Percentiles rank a stretch among this genome's conserved stretches.
These are phyloP conservation scores for Clarireedia homoeocarpa DNA, from an alignment of 2,329 filamentous ascomycete species.

Conservation along the genomic window DNA sequence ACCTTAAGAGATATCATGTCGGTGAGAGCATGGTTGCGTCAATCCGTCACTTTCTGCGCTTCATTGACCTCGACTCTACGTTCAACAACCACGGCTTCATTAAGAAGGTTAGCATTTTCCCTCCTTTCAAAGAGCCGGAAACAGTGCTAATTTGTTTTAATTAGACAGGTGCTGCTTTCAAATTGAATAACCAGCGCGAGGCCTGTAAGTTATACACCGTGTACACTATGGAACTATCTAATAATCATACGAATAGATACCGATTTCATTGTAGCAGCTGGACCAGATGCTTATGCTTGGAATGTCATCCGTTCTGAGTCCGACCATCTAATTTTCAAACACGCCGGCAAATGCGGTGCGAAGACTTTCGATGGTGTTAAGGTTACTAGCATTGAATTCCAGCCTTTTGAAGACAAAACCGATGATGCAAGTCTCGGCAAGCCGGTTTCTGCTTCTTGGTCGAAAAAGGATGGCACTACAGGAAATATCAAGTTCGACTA, in stretches of 20 bases:
- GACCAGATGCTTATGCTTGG: background rate
- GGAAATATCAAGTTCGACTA: conserved; percentile 40
- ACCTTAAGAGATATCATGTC: conserved; percentile 29
- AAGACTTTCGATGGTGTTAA: conserved; percentile 35
- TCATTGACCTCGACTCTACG: conserved; percentile 35
- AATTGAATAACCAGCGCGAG: background rate
- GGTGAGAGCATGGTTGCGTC: conserved; percentile 33
- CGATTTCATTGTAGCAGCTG: background rate
- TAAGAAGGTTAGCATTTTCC: conserved; percentile 29
- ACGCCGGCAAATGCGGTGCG: conserved; percentile 35
- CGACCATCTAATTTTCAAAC: conserved; percentile 37
- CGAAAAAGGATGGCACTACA: conserved; percentile 28
- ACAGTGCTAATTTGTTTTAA: background rate
- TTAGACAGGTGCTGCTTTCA: conserved; percentile 11
- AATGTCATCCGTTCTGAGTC: conserved; percentile 34
- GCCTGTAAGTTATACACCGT: conserved; percentile 2
- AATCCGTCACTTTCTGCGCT: conserved; percentile 36
- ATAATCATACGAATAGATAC: background rate
- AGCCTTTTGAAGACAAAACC: background rate
- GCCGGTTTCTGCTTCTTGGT: conserved; percentile 33
- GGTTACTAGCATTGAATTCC: conserved; percentile 31
- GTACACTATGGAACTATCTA: background rate
- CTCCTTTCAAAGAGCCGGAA: background rate
- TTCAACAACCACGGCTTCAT: conserved; percentile 36
- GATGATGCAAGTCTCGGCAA: conserved; percentile 20